A percentile compares a stretch with the other conserved stretches of the same genome.
Conservation (phyloP, 164 flowering plant genomes). For the Sextonia rubra region DNA sequence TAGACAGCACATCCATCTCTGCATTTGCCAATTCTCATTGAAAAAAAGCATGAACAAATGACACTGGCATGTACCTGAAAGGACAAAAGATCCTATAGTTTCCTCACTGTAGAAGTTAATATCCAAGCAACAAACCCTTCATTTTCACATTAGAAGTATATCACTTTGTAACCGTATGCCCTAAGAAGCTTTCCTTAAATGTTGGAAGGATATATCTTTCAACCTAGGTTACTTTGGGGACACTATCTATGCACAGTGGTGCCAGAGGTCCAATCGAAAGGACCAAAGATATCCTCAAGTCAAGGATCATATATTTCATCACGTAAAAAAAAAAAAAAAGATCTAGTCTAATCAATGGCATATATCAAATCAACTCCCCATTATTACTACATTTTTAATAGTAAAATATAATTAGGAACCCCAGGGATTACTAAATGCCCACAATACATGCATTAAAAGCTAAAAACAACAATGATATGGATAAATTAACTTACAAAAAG, state of each 20-base stretch:
- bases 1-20: no score
- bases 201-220: neutral
- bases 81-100: no score
- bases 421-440: neutral
- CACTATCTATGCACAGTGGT: no score
- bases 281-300: neutral
- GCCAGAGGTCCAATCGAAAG: neutral
- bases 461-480: neutral
- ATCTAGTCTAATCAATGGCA: neutral
- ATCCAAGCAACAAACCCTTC: no score
- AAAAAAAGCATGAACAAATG: no score
- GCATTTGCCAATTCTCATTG: no score
- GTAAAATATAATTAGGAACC: no score
- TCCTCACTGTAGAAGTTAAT: no score
- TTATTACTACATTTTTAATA: neutral
- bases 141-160: no score
- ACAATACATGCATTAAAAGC: neutral
- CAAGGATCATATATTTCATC: neutral
- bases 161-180: no score
- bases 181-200: no score
- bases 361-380: neutral
- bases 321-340: neutral
- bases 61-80: no score
- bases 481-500: conserved; percentile 45
- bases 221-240: neutral